Conservation (phyloP, 768 basidiomycete species). For the Thelephora ganbajun region DNA sequence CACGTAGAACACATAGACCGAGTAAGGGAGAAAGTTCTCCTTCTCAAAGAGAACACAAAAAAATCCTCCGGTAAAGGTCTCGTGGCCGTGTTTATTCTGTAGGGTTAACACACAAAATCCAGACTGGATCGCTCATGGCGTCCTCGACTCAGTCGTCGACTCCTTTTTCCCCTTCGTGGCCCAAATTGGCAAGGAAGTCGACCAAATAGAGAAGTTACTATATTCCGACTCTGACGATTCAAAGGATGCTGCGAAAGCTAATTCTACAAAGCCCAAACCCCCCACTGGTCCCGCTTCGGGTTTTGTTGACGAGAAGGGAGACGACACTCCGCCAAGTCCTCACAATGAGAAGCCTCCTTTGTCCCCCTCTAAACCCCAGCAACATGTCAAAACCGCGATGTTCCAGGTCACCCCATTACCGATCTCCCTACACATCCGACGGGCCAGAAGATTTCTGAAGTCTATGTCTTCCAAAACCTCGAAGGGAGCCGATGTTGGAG, state of each 20-base stretch:
- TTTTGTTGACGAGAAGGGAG: not conserved
- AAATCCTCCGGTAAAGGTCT: slow-evolving; percentile 53
- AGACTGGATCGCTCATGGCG: slow-evolving; percentile 93
- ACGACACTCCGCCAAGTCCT: not conserved
- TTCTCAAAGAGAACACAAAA: slow-evolving; percentile 43
- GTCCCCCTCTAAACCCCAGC: not conserved
- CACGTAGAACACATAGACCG: slow-evolving; percentile 58
- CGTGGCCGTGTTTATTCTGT: not conserved
- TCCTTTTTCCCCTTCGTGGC: slow-evolving; percentile 80
- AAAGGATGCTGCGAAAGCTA: slow-evolving; percentile 1
- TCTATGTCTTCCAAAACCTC: not conserved
- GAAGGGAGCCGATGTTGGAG: not conserved
- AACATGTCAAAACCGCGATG: not conserved
- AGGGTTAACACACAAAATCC: not conserved
- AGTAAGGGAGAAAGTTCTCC: slow-evolving; percentile 56
- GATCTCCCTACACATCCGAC: not conserved
- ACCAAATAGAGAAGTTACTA: slow-evolving; percentile 62
- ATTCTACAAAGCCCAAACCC: not conserved
- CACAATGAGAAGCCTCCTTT: slow-evolving; percentile 1
- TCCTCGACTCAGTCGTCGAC: slow-evolving; percentile 89
- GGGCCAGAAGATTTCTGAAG: not conserved
- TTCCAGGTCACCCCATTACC: not conserved
- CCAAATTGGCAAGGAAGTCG: slow-evolving; percentile 69
- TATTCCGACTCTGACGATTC: slow-evolving; percentile 19
- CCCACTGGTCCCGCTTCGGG: slow-evolving; percentile 2